Base-by-base conservation (phyloP, 108 stramenopile genomes). In the Schizochytrium sp. region DNA sequence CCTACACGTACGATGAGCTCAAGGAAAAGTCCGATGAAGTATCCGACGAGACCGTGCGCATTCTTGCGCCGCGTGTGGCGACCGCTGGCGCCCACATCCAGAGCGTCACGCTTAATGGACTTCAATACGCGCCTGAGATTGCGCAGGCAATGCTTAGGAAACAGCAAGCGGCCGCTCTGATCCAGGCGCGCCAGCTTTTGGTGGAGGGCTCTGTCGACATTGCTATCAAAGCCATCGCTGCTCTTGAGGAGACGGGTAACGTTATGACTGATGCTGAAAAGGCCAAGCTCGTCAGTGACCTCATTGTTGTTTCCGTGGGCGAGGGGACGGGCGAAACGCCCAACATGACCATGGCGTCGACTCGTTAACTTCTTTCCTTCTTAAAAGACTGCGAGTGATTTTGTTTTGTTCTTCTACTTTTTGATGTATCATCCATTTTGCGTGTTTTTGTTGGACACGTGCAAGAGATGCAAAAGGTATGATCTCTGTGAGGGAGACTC, bases 121-220 rank as follows among this genome's bases (percentile, higher is more conserved):
- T 88, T 44, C 6, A 60, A 14, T 88, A 88, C 41, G 58, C 87
- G 29, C 58, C 34, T 5, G 87, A 88, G 44, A 88, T 88, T 44
- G 87, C 87, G 19, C 41, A 41, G 43, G 60, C 60, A 16, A 88
- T 88, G 87, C 87, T 88, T 5, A 44, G 21, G 44, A 60, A 53
- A 16, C 87, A 88, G 60, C 59, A 88, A 44, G 87, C 87, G 6
- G 21, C 5, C n/a, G 87, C 87, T 0, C 58, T 88, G n/a, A 34
- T 88, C 60, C 25, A 60, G 29, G 87, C 87, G n/a, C 58, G 87
- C 47, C 60, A 88, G 60, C 58, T 60, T 25, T 8, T 88, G 12
- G 87, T 88, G 10, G 60, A 88, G 43, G 87, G 87, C 5, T 45
- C 87, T 25, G 87, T 87, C 58, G 53, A 57, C 58, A 87, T 87